Percentiles rank a stretch among this genome's conserved stretches.
Evolutionary conservation across 2,329 filamentous ascomycete species (phyloP).

Genomic region (Purpureocillium takamizusanense): DNA sequence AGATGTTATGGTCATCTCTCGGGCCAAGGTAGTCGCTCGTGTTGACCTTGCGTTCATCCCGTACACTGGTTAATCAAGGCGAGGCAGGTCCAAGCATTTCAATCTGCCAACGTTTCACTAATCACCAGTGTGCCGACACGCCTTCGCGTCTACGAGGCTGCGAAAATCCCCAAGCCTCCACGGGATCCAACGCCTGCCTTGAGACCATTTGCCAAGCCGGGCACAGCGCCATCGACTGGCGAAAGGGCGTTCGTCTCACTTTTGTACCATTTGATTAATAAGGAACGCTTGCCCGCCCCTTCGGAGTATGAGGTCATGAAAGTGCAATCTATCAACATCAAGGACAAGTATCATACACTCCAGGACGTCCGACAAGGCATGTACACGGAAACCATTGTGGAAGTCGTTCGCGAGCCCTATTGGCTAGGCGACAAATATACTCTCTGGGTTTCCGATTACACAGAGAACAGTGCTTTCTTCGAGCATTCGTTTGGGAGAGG

Average conservation of each 20-base stretch:
- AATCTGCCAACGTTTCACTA: conserved; percentile 26
- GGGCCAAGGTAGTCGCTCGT: too few relatives aligned
- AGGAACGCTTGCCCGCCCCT: conserved; percentile 30
- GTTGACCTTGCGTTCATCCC: too few relatives aligned
- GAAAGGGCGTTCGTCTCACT: conserved; percentile 37
- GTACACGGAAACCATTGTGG: conserved; percentile 63
- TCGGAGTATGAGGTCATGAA: conserved; percentile 31
- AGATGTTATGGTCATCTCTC: conserved; percentile 35
- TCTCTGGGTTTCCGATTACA: conserved; percentile 78
- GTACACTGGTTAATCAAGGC: background rate
- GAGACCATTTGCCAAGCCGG: conserved; percentile 6
- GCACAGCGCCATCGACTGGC: conserved; percentile 11
- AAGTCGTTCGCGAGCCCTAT: conserved; percentile 51
- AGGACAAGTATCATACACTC: conserved; percentile 54
- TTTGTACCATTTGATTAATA: conserved; percentile 36
- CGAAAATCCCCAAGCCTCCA: conserved; percentile 23
- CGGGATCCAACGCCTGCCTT: conserved; percentile 23
- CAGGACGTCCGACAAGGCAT: conserved; percentile 45
- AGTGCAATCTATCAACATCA: conserved; percentile 31
- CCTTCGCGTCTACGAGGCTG: conserved; percentile 33
- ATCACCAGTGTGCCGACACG: conserved; percentile 31
- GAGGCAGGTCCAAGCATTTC: conserved; percentile 31
- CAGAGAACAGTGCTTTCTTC: conserved; percentile 56
- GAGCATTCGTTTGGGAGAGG: conserved; percentile 29
- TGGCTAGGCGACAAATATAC: conserved; percentile 38